Base-by-base conservation (phyloP, 768 basidiomycete genomes). In the Termitomyces sp. region DNA sequence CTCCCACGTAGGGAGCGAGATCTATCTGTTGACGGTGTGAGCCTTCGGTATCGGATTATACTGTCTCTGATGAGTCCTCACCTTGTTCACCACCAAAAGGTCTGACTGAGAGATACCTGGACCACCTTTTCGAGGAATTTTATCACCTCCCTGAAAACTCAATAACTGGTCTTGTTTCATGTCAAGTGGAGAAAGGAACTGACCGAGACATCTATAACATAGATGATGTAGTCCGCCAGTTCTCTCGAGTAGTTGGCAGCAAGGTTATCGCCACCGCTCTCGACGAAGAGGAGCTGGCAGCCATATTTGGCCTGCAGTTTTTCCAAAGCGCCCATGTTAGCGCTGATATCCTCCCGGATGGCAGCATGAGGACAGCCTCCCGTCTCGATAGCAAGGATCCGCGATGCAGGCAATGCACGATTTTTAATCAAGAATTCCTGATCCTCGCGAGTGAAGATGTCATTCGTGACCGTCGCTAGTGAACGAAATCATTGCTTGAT, bases 291-390 rank as follows among this genome's bases (percentile, higher is more conserved):
- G 61, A 98, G 69, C 70, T 99, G 94, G 66, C 94, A 96, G 24
- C 78, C 85, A 72, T 87, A 99, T 71, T 93, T 90, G 15, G 90
- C 92, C 72, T 98, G 96, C 16, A 99, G 82, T 11, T 91, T 91
- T 72, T 99, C 96, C 52, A 99, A 81, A 5, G 96, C 96, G 53
- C 93, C 92, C 83, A 98, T 86, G 73, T 99, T 99, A 51, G 96
- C 96, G 50, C 90, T 93, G 70, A 99, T 97, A 70, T 99, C 96
- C 74, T 99, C 96, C 61, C 96, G 86, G 66, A 99, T 99, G 7
- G 96, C 96, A 1, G 96, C 96, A 73, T 99, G 96, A 2, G 96
- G 96, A 73, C 96, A 99, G 1, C 97, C 96, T 18, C 94, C 96
- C 0, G 96, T 99, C 76, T 99, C 97, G 63, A 99, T 98, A 1